Evolutionary conservation across 2,329 filamentous ascomycete genomes (phyloP), one percentile per base, ranked within the genome.

Genomic region (Exophiala sideris): DNA sequence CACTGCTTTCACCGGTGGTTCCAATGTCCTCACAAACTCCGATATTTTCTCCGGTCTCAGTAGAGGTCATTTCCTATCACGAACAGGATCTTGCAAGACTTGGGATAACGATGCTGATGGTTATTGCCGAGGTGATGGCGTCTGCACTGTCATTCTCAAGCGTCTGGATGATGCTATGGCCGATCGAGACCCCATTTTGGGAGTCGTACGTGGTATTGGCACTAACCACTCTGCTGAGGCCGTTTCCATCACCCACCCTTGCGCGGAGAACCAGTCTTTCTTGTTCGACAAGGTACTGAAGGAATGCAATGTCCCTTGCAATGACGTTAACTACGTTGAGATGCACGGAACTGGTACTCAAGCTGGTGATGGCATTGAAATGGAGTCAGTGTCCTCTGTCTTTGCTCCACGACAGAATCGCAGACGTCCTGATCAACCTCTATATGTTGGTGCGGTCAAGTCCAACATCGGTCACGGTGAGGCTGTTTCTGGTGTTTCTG

Each of bases 61-160:
- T 66, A 83, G 87, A 62, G 88, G 87, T 10, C 86, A 89, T 64
- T 91, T 92, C 72, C 73, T 92, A 61, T 89, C 87, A 29, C 86
- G 86, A 72, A 88, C 82, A 48, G 87, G 88, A 6, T 81, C 83
- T 58, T 91, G 88, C 71, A 88, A 89, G 65, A 89, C 88, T 0
- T 94, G 89, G 66, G 88, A 92, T 68, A 85, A 89, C 59, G 82
- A 79, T 35, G 89, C 89, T 2, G 87, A 91, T 70, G 89, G 89
- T 1, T 92, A 94, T 71, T 92, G 88, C 72, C 84, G 89, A 67
- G 88, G 84, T 50, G 89, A 94, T 63, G 85, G 82, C 14, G 86
- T 87, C 57, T 88, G 84, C 1, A 85, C 86, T 0, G 79, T 94
- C 45, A 78, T 94, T 18, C 74, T 94, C 45, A 95, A 95, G 77